Base-by-base conservation (phyloP, 306 rosid species). In the Pterocarpus macrocarpus region DNA sequence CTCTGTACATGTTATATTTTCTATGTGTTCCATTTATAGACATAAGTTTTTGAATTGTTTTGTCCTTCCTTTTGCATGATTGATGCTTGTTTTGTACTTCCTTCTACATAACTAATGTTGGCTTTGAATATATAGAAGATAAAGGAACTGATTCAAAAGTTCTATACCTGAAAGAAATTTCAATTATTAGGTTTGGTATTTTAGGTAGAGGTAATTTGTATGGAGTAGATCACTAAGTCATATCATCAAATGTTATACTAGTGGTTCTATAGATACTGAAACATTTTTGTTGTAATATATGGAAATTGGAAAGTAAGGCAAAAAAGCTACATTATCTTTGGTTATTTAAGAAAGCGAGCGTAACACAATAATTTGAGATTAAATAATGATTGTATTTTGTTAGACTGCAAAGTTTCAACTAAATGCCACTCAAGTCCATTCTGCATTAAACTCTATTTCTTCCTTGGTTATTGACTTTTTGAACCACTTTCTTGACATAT, bases 121-220 rank as follows among this genome's bases (percentile, higher is more conserved):
- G 34, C 12, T 69, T 16, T 22, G 28, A 22, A 43, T 49, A 64
- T 47, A 12, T 10, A 34, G 64, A 49, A 64, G 64, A 76, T 5
- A 64, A 38, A 57, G 14, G 64, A 49, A 64, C 28, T 76, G 64
- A 52, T 65, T 34, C 64, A 77, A 12, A 77, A 52, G 43, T 77
- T 22, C 34, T 64, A 7, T 36, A 52, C 30, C 3, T 12, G 41
- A 8, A 36, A 76, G 10, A 65, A 65, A 34, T 50, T 38, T 50
- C 55, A 38, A 36, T 43, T 52, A 55, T 77, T 45, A n/a, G 34
- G 56, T 49, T 69, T 68, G 22, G 15, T 61, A 43, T 22, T 34
- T 12, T 7, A 4, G 41, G 8, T 34, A 38, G 39, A 15, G 65
- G 52, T 77, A 28, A 11, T 14, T 67, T 78, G 28, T 56, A 35